Evolutionary conservation across 1,284 basidiomycete genomes (phyloP).

Genomic region (Stygiomarasmius scandens): DNA sequence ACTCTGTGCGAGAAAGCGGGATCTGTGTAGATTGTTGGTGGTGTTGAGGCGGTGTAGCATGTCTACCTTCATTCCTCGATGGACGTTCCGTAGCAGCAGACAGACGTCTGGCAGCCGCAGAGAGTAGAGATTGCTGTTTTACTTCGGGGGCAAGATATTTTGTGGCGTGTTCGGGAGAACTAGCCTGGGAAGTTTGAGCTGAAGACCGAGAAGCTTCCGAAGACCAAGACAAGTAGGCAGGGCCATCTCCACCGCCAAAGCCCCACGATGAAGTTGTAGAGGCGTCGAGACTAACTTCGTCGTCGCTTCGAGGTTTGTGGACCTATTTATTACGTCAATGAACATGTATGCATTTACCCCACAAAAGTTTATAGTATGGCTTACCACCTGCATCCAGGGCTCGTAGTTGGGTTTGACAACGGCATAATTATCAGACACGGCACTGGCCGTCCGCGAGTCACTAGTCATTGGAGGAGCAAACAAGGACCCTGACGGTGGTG

Average conservation of each 20-base stretch:
- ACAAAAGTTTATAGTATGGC: background rate
- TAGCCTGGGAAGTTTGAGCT: conserved; percentile 16
- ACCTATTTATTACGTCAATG: conserved; percentile 2
- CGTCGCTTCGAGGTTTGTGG: conserved; percentile 12
- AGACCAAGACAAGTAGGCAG: conserved; percentile 15
- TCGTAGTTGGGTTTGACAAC: conserved; percentile 16
- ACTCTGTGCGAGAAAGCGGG: background rate
- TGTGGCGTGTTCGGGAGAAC: conserved; percentile 12
- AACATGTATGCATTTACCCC: background rate
- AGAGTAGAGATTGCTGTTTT: background rate
- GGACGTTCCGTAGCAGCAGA: background rate
- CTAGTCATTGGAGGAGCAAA: conserved; percentile 3
- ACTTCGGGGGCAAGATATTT: conserved; percentile 10
- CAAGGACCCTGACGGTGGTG: background rate
- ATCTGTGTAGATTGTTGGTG: background rate
- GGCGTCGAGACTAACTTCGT: conserved; percentile 13
- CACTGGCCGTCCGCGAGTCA: conserved; percentile 7
- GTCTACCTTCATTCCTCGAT: background rate
- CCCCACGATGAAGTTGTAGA: conserved; percentile 8
- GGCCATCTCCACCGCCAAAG: background rate
- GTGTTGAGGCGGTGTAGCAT: background rate
- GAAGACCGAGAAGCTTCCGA: conserved; percentile 19
- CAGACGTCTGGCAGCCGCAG: conserved; percentile 5
- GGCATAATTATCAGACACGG: conserved; percentile 9
- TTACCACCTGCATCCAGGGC: conserved; percentile 15